Evolutionary conservation across 768 basidiomycete species (phyloP), one percentile per base, ranked within the genome.

Genomic region (Cystofilobasidium ferigula): DNA sequence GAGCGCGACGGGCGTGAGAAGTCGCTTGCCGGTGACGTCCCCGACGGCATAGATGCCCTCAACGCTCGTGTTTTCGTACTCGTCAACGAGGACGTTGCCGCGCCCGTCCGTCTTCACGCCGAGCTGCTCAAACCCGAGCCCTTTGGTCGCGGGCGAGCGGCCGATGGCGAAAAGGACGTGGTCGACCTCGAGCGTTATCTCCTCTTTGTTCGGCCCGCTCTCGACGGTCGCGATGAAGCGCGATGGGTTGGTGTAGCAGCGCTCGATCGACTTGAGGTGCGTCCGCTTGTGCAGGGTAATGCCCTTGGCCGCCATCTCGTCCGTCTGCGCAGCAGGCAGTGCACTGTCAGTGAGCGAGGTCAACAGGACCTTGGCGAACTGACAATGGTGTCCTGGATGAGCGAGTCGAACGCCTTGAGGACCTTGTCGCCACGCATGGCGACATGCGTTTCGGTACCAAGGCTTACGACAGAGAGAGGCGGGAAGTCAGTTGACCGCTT

Each of bases 401-500:
- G 35, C 16, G 51, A 36, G 51, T 63, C 62, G 18, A 63, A 63
- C 10, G 48, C 16, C 16, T 38, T 18, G 34, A 63, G 62, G 5
- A 63, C 36, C 53, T 22, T 63, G 36, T 63, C 62, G 16, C 26
- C 3, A 14, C 62, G 53, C 4, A 63, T 51, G n/a, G 20, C 48
- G 26, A 56, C 24, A 16, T 63, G 48, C 18, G 53, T 53, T 14
- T 63, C 38, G 18, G 62, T 56, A 18, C 62, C 62, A 28, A 63
- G 62, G 2, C 62, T 63, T 43, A 95, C 83, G 78, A 98, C 84
- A 61, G 95, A 83, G n/a, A 93, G 93, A 4, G 92, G 89, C 53
- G 97, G 84, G 76, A 48, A 12, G 34, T 22, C 30, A 47, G 58
- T 30, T 60, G 5, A 12, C 5, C 45, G 26, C 0, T 28, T n/a